phyloP scores from a whole-genome alignment of 306 rosid species.

The Albizia julibrissin region DNA sequence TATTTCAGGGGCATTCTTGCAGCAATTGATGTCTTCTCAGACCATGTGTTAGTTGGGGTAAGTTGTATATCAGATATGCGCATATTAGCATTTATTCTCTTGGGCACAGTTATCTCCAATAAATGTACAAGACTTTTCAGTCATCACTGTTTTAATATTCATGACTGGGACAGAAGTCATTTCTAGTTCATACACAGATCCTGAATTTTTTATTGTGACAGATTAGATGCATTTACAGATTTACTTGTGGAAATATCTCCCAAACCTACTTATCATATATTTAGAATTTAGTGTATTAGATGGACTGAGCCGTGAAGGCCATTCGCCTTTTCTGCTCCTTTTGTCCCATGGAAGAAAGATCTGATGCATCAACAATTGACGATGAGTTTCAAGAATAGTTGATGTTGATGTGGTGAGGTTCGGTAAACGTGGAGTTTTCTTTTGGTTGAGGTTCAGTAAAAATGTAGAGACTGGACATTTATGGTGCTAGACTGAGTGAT shows the following conservation, averaged over 20 bases:
- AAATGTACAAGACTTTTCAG: background rate
- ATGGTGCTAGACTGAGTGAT: slow-evolving; percentile 19
- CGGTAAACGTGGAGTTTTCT: slow-evolving; percentile 9
- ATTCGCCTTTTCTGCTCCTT: slow-evolving; percentile 1
- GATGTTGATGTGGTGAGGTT: slow-evolving; percentile 16
- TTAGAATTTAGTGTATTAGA: background rate
- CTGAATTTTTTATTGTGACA: slow-evolving; percentile 26
- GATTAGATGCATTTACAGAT: slow-evolving; percentile 7
- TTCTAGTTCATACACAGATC: slow-evolving; percentile 20
- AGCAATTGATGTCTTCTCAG: slow-evolving; percentile 85
- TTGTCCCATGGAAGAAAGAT: slow-evolving; percentile 7
- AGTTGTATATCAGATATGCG: slow-evolving; percentile 42
- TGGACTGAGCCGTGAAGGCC: slow-evolving; percentile 2
- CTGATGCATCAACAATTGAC: slow-evolving; percentile 15
- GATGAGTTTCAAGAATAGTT: slow-evolving; percentile 11
- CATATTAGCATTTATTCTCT: slow-evolving; percentile 20
- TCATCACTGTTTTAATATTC: slow-evolving; percentile 1
- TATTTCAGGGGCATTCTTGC: slow-evolving; percentile 91
- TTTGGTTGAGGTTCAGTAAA: slow-evolving; percentile 21
- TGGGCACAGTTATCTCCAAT: slow-evolving; percentile 1
- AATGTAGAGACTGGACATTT: slow-evolving; percentile 20
- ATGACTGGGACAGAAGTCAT: slow-evolving; percentile 10
- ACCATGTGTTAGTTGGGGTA: slow-evolving; percentile 87
- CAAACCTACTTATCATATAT: slow-evolving; percentile 9
- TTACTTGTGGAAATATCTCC: slow-evolving; percentile 18